A percentile compares a stretch with the other conserved stretches of the same genome.
Conservation (phyloP, 352 stramenopile species). For the Thalassiosira livingstoniorum region DNA sequence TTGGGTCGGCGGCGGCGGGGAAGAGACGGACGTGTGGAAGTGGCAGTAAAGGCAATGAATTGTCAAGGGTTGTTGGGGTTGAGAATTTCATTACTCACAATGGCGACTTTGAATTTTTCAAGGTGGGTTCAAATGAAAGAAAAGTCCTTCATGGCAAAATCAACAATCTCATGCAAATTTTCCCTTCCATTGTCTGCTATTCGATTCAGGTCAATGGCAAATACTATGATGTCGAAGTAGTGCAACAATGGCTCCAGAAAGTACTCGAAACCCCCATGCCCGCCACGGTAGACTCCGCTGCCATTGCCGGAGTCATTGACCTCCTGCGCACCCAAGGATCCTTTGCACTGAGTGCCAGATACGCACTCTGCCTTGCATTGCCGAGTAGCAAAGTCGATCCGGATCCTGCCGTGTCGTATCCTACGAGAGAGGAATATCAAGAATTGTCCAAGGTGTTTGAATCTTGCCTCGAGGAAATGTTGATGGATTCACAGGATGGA, state of each 20-base stretch:
- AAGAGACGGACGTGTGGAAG: neutral
- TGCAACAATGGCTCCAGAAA: constrained; percentile 74
- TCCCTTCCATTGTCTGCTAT: too few relatives aligned
- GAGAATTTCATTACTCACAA: constrained; percentile 84
- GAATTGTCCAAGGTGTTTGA: constrained; percentile 69
- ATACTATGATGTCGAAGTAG: constrained; percentile 69
- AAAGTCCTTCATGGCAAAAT: too few relatives aligned
- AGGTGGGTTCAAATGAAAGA: too few relatives aligned
- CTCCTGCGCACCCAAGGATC: constrained; percentile 72
- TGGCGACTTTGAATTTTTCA: constrained; percentile 84
- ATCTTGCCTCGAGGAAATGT: constrained; percentile 52
- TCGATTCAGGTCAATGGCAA: too few relatives aligned
- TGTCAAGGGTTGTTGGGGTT: constrained; percentile 29
- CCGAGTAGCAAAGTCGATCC: constrained; percentile 43
- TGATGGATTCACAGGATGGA: constrained; percentile 1
- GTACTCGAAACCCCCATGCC: constrained; percentile 60
- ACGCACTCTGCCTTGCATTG: constrained; percentile 66
- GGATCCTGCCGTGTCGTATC: constrained; percentile 45
- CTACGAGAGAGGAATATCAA: constrained; percentile 64
- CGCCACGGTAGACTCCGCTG: constrained; percentile 67
- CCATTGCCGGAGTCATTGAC: constrained; percentile 79
- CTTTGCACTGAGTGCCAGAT: constrained; percentile 72
- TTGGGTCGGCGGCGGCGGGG: neutral
- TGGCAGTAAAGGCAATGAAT: neutral
- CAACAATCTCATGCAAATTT: too few relatives aligned